Percentiles rank a stretch among this genome's conserved stretches.
Conservation (phyloP, 805 yeast genomes). For the Kregervanrija fluxuum region DNA sequence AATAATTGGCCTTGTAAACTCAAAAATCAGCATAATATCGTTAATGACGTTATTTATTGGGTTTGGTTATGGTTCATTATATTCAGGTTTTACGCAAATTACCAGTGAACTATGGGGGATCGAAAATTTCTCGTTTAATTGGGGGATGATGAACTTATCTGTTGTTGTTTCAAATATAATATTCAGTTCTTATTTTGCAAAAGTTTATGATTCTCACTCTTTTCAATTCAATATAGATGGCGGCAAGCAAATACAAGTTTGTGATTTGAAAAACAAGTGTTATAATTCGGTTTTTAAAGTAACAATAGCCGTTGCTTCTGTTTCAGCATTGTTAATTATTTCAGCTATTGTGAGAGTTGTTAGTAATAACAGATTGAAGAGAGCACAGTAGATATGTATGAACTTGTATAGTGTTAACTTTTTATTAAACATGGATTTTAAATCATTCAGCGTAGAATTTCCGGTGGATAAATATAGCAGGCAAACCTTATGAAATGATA, state of each 20-base stretch:
- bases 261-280: conserved; percentile 22
- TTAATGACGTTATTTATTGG: conserved; percentile 53
- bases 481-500: too few relatives aligned
- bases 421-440: too few relatives aligned
- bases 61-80: conserved; percentile 63
- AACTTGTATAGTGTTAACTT: too few relatives aligned
- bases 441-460: too few relatives aligned
- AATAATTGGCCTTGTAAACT: conserved; percentile 33
- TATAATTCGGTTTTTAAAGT: conserved; percentile 36
- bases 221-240: conserved; percentile 6
- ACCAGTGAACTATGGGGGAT: conserved; percentile 72
- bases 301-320: conserved; percentile 15
- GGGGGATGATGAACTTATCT: conserved; percentile 65
- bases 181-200: conserved; percentile 58
- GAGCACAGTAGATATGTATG: too few relatives aligned
- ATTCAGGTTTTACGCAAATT: conserved; percentile 69
- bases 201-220: conserved; percentile 46
- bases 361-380: too few relatives aligned
- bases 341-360: neutral
- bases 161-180: conserved; percentile 57
- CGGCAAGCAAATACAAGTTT: conserved; percentile 10
- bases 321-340: conserved; percentile 2
- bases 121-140: conserved; percentile 56
- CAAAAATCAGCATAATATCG: conserved; percentile 35
- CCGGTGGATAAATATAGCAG: too few relatives aligned